phyloP scores from a whole-genome alignment of 345 rosid genomes.

The Corchorus capsularis region DNA sequence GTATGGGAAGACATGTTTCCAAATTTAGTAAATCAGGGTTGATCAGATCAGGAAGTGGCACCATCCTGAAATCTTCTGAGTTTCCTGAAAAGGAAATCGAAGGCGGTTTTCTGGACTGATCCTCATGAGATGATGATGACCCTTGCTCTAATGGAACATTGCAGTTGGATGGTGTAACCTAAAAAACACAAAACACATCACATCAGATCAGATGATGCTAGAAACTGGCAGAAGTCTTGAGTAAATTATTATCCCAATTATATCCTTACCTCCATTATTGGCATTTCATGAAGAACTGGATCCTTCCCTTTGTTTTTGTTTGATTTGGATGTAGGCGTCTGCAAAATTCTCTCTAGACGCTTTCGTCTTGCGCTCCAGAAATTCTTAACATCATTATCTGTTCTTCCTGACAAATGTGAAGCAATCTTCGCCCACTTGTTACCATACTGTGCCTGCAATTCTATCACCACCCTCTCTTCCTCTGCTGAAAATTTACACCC shows the following conservation, averaged over 20 bases:
- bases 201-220: no score
- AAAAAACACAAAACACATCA: not conserved
- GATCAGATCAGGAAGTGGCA: slow-evolving; percentile 35
- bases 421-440: slow-evolving; percentile 79
- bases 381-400: slow-evolving; percentile 77
- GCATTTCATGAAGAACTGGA: slow-evolving; percentile 22
- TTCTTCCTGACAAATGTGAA: slow-evolving; percentile 58
- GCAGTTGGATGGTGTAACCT: not conserved
- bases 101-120: slow-evolving; percentile 1
- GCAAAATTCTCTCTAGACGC: slow-evolving; percentile 53
- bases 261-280: slow-evolving; percentile 28
- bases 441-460: slow-evolving; percentile 66
- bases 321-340: slow-evolving; percentile 33
- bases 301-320: slow-evolving; percentile 24
- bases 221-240: no score
- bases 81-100: slow-evolving; percentile 17
- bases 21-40: slow-evolving; percentile 30
- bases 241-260: no score
- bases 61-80: slow-evolving; percentile 20
- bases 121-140: slow-evolving; percentile 17
- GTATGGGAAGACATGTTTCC: slow-evolving; percentile 15
- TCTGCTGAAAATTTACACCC: slow-evolving; percentile 77
- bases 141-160: slow-evolving; percentile 17
- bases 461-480: slow-evolving; percentile 76
- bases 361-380: slow-evolving; percentile 78